Conservation (phyloP, 1,139 yeast species). For the Diutina pseudorugosa region DNA sequence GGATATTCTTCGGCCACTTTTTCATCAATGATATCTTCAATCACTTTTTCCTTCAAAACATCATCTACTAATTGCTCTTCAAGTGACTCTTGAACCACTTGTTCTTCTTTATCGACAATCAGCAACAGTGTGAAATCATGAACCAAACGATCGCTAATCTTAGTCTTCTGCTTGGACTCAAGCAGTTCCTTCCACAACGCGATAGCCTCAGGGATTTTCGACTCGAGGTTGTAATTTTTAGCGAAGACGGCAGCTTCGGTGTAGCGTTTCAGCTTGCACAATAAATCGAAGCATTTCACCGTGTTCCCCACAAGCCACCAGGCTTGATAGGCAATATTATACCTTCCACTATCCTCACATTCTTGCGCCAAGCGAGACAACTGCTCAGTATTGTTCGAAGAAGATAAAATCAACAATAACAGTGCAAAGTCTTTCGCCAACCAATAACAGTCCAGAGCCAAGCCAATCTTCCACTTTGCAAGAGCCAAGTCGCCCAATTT, state of each 20-base stretch:
- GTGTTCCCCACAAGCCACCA: constrained; percentile 79
- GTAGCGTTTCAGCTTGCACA: constrained; percentile 56
- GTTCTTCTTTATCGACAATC: constrained; percentile 4
- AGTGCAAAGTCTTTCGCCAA: constrained; percentile 78
- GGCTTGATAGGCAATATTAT: constrained; percentile 85
- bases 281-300: constrained; percentile 49
- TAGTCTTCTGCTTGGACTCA: constrained; percentile 35
- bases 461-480: constrained; percentile 60
- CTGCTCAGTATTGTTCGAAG: constrained; percentile 57
- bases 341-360: constrained; percentile 64
- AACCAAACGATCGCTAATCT: constrained; percentile 49
- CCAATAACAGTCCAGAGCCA: constrained; percentile 74
- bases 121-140: constrained; percentile 20
- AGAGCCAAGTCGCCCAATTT: constrained; percentile 83
- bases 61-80: constrained; percentile 1
- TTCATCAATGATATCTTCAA: not conserved
- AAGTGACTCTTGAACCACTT: constrained; percentile 6
- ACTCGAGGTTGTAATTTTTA: constrained; percentile 54
- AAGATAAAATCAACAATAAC: constrained; percentile 68
- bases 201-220: constrained; percentile 33
- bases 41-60: not conserved
- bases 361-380: constrained; percentile 48
- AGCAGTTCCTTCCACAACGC: constrained; percentile 58
- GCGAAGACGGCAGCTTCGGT: constrained; percentile 84
- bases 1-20: not conserved